phyloP scores from a whole-genome alignment of 108 stramenopile genomes.

The Skeletonema marinoi region DNA sequence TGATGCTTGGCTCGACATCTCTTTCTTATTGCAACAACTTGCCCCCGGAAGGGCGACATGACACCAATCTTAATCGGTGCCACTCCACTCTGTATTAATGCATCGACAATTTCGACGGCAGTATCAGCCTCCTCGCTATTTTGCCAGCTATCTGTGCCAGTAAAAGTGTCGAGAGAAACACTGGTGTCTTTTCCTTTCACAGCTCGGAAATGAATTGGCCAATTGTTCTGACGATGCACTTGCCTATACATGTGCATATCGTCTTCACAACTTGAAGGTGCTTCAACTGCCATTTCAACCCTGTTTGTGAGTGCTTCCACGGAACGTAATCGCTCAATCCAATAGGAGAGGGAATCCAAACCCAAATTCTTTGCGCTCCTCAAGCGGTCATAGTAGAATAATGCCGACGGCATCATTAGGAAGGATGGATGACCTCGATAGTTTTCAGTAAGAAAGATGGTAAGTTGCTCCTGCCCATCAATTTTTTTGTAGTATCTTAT shows the following conservation, averaged over 20 bases:
- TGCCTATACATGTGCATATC: constrained; percentile 12
- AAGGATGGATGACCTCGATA: constrained; percentile 71
- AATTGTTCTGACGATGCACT: constrained; percentile 40
- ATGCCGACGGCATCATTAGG: constrained; percentile 64
- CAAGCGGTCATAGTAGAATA: constrained; percentile 71
- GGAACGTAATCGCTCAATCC: constrained; percentile 48
- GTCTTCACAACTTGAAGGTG: not conserved
- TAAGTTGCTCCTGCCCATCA: constrained; percentile 48
- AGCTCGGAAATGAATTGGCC: constrained; percentile 77
- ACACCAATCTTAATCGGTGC: constrained; percentile 57
- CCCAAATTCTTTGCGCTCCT: constrained; percentile 26
- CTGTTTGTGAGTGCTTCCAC: constrained; percentile 51
- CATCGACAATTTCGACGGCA: constrained; percentile 50
- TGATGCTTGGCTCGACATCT: constrained; percentile 46
- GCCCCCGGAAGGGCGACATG: constrained; percentile 75
- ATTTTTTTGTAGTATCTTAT: constrained; percentile 50
- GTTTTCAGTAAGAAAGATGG: constrained; percentile 61
- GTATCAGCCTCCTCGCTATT: constrained; percentile 58
- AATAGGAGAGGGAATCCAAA: constrained; percentile 26
- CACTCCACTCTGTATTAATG: constrained; percentile 36
- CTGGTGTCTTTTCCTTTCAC: constrained; percentile 54
- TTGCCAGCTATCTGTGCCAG: constrained; percentile 71
- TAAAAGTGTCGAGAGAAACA: constrained; percentile 49
- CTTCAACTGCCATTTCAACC: constrained; percentile 3
- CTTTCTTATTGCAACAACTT: constrained; percentile 65